Evolutionary conservation across 306 rosid species (phyloP).

Genomic region (Vicia villosa): DNA sequence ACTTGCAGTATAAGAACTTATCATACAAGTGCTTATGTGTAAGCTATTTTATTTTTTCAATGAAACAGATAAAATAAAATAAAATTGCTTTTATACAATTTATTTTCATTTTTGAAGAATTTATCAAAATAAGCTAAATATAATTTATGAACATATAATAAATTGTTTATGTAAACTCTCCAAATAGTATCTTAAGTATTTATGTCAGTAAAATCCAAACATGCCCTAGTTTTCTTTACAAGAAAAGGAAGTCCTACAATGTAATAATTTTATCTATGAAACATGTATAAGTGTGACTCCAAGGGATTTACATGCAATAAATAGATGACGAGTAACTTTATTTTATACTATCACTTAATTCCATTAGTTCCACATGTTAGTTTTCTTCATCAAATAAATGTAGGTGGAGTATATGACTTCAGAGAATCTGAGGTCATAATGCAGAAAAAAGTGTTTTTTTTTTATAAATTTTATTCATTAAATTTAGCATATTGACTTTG

Average conservation of each 20-base stretch:
- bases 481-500: slow-evolving; percentile 33
- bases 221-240: background rate
- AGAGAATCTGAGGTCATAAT: background rate
- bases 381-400: slow-evolving; percentile 12
- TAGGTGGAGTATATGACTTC: background rate
- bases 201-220: no score
- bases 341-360: background rate
- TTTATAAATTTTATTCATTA: background rate
- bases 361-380: background rate
- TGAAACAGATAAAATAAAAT: no score
- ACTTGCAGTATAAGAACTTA: no score
- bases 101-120: no score
- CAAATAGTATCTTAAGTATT: no score
- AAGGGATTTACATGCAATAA: background rate
- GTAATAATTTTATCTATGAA: slow-evolving; percentile 14
- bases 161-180: no score
- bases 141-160: no score
- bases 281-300: slow-evolving; percentile 10
- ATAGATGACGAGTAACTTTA: background rate
- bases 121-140: no score
- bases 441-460: background rate
- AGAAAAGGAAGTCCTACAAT: background rate
- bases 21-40: no score
- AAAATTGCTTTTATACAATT: no score
- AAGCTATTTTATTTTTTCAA: no score